Conservation (phyloP, 2,329 filamentous ascomycete species). For the Helotiales sp. region DNA sequence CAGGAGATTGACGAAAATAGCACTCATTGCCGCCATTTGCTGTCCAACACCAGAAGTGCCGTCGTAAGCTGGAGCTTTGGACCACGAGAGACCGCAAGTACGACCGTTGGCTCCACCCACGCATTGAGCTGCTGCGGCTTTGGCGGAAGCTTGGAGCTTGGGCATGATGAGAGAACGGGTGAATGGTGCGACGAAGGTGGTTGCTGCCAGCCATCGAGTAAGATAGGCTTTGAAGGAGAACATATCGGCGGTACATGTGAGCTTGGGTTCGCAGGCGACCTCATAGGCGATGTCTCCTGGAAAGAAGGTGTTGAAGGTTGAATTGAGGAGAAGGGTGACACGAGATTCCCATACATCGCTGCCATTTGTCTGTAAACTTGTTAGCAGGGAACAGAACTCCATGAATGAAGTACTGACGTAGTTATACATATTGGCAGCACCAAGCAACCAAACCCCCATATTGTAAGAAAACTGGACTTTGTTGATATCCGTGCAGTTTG, state of each 20-base stretch:
- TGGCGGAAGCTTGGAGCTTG: conserved; percentile 54
- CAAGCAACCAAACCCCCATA: conserved; percentile 62
- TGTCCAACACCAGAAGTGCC: conserved; percentile 52
- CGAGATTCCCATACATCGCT: conserved; percentile 39
- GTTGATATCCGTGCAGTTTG: conserved; percentile 53
- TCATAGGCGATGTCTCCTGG: conserved; percentile 59
- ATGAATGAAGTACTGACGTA: conserved; percentile 50
- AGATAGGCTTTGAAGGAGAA: conserved; percentile 67
- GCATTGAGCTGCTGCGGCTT: conserved; percentile 57
- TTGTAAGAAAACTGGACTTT: conserved; percentile 70
- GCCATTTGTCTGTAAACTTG: conserved; percentile 35
- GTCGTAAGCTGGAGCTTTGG: conserved; percentile 44
- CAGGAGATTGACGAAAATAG: conserved; percentile 45
- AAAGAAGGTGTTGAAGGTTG: conserved; percentile 38
- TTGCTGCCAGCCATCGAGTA: conserved; percentile 57
- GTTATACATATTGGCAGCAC: conserved; percentile 46
- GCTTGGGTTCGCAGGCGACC: conserved; percentile 55
- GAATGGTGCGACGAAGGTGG: conserved; percentile 59
- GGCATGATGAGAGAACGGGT: conserved; percentile 55
- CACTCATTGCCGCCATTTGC: conserved; percentile 68
- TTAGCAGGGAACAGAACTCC: conserved; percentile 50
- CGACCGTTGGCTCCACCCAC: conserved; percentile 57
- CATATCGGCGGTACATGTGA: conserved; percentile 61
- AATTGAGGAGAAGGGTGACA: conserved; percentile 36
- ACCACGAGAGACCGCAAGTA: conserved; percentile 64